Evolutionary conservation across 345 rosid genomes (phyloP).

Genomic region (Salix brachista): DNA sequence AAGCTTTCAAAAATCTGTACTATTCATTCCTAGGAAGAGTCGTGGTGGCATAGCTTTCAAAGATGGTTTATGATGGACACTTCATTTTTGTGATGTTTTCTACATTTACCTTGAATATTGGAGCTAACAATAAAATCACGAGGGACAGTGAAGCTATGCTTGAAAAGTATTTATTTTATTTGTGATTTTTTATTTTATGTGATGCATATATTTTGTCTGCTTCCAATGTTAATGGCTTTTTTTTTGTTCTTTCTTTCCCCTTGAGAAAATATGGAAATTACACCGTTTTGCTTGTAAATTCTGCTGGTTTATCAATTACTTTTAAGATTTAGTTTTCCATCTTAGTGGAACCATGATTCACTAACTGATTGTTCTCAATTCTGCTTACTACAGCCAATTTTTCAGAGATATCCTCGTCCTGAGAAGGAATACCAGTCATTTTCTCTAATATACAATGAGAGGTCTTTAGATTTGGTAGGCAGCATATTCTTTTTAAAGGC

Average conservation of each 20-base stretch:
- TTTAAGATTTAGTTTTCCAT: not conserved
- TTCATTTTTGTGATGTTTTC: not conserved
- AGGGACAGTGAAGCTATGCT: slow-evolving; percentile 5
- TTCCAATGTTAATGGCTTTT: slow-evolving; percentile 6
- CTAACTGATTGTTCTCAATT: slow-evolving; percentile 1
- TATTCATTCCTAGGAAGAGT: not conserved
- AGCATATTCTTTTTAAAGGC: slow-evolving; percentile 1
- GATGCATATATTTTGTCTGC: not conserved
- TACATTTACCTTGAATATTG: slow-evolving; percentile 1
- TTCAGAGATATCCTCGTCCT: slow-evolving; percentile 32
- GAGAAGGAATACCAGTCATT: slow-evolving; percentile 35
- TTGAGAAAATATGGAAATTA: not conserved
- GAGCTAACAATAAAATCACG: not conserved
- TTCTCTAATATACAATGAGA: slow-evolving; percentile 25
- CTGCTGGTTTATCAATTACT: not conserved
- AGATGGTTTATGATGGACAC: not conserved
- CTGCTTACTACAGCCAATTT: slow-evolving; percentile 24
- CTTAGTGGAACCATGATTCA: not conserved
- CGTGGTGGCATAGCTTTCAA: not conserved
- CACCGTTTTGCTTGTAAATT: not conserved
- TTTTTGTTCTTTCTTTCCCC: not conserved
- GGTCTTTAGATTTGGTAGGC: slow-evolving; percentile 31
- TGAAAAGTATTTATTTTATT: not conserved
- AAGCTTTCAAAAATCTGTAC: not conserved
- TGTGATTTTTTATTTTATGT: not conserved